These are phyloP conservation scores for Paracamarosporium sp. DNA, from an alignment of 2,329 filamentous ascomycete species.

Conservation along the genomic window DNA sequence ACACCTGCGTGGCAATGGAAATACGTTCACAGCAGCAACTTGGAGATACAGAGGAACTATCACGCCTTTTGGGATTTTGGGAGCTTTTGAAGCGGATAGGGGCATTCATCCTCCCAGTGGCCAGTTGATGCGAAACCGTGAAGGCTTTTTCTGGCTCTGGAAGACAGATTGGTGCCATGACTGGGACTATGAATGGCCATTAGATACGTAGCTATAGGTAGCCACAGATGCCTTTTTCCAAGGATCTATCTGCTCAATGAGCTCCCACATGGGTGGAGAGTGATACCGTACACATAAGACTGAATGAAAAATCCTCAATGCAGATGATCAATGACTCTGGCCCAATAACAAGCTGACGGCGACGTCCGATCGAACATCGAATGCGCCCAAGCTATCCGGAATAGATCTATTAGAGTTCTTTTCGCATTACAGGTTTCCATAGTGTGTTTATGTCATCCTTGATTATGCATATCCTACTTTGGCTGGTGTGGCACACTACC, in stretches of 20 bases:
- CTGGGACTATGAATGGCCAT: not conserved
- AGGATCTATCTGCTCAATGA: not conserved
- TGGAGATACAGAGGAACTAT: not conserved
- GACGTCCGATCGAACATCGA: too few species aligned
- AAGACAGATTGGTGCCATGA: constrained; percentile 3
- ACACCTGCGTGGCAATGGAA: too few species aligned
- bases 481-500: not conserved
- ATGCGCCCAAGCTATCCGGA: too few species aligned
- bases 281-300: too few species aligned
- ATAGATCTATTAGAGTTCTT: too few species aligned
- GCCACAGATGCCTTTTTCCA: not conserved
- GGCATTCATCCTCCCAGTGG: not conserved
- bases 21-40: not conserved
- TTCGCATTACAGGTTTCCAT: too few species aligned
- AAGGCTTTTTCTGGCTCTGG: constrained; percentile 9
- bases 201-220: not conserved
- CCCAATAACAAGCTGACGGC: too few species aligned
- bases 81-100: not conserved
- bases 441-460: too few species aligned
- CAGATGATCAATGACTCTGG: too few species aligned
- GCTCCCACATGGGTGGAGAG: too few species aligned
- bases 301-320: too few species aligned
- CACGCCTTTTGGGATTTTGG: constrained; percentile 6
- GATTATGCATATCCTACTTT: not conserved
- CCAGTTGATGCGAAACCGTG: not conserved